Base-by-base conservation (phyloP, 192 early-diverging fungal species). In the Borealophlyctis nickersoniae region DNA sequence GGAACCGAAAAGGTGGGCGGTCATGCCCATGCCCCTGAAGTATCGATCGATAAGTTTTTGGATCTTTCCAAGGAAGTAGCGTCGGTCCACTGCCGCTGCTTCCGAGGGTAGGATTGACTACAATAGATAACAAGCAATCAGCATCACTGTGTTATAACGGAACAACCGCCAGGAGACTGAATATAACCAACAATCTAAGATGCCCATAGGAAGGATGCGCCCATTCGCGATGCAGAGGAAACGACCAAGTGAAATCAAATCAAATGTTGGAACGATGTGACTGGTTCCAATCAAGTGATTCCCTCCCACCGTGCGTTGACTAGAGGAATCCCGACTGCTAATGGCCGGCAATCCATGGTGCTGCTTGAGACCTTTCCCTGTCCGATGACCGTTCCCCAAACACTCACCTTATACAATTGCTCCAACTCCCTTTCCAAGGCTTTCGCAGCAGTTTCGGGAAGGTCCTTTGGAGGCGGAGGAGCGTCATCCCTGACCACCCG, bases 1-100 rank as follows among this genome's bases (percentile, higher is more conserved):
- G 3, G 74, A 77, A 35, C 80, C 80, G 61, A 78, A 82, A 14
- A 78, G 52, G 33, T 69, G 69, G 9, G 73, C 69, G 1, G 49
- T 60, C 23, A 69, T 63, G 4, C 59, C 39, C 39, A 45, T 45
- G 7, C 39, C 39, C 39, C 9, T 7, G 39, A 13, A 45, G 7
- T 7, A 7, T 19, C 39, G 9, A 19, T 45, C 39, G 39, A 45
- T 45, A 19, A 45, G 7, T 7, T 19, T 7, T 19, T 45, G 39
- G 7, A 45, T 45, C 19, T 45, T 45, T 7, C 9, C 39, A 19
- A 45, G 39, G 39, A 45, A 45, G 39, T 45, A 45, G 9, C 19
- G 9, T 7, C 39, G 39, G 39, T 45, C 39, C 19, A 19, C 19
- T 7, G 39, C 39, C 9, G 39, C 39, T 45, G 39, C 7, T 45